Percentiles rank a stretch among this genome's conserved stretches.
phyloP scores from a whole-genome alignment of 2,329 filamentous ascomycete species.

The Madurella fahalii region DNA sequence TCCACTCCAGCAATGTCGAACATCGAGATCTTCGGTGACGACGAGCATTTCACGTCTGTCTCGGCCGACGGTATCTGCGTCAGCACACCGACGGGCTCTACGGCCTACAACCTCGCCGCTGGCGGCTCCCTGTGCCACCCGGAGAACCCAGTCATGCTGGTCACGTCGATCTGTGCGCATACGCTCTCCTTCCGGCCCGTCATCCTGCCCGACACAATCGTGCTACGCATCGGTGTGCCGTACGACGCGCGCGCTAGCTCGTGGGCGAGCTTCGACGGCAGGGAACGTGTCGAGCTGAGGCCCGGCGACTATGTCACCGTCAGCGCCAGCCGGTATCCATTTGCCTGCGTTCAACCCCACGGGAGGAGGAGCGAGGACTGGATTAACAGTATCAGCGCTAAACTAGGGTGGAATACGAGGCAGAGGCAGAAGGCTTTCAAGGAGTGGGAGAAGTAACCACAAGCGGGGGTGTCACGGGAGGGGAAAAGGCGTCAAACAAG shows the following conservation, averaged over 20 bases:
- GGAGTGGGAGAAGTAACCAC: constrained; percentile 27
- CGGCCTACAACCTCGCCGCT: constrained; percentile 91
- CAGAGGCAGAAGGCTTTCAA: constrained; percentile 67
- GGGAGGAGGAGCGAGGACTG: constrained; percentile 70
- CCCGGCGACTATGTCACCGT: constrained; percentile 84
- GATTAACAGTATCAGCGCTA: constrained; percentile 75
- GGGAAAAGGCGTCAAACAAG: too few species aligned
- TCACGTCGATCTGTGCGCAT: constrained; percentile 92
- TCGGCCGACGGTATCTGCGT: constrained; percentile 92
- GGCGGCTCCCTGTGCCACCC: constrained; percentile 95
- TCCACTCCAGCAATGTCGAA: constrained; percentile 70
- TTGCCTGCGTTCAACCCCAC: constrained; percentile 69
- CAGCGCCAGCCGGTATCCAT: constrained; percentile 74
- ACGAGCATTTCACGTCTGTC: constrained; percentile 91
- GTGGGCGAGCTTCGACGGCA: constrained; percentile 97
- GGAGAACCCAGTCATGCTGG: constrained; percentile 91
- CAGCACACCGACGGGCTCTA: constrained; percentile 89
- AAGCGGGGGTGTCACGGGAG: too few species aligned
- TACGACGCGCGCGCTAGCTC: constrained; percentile 84
- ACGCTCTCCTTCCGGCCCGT: constrained; percentile 95
- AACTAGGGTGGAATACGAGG: constrained; percentile 76
- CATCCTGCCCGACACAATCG: constrained; percentile 92
- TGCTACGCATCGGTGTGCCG: constrained; percentile 87
- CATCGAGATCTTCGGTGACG: constrained; percentile 88
- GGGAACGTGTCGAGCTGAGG: constrained; percentile 74